Base-by-base conservation (phyloP, 345 rosid genomes). In the Syzygium aromaticum region DNA sequence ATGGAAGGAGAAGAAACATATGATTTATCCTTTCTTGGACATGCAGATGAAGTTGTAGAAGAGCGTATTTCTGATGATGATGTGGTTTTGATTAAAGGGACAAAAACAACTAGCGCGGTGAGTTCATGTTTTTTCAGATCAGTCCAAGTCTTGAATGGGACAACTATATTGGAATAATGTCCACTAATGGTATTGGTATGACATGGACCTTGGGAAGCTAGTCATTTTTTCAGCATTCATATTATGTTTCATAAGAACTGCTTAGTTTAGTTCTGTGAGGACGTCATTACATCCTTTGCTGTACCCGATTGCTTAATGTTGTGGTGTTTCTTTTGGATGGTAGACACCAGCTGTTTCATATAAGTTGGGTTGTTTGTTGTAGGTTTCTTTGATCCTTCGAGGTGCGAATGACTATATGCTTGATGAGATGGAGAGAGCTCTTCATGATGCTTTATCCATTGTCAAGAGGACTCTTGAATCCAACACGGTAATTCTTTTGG, bases 1-100 rank as follows among this genome's bases (percentile, higher is more conserved):
- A 98, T 96, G 99, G 99, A 98, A 89, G 99, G 99, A 5, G 98
- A 98, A 64, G 99, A 96, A 90, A 98, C 99, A 84, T 98, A 94
- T 89, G 99, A 98, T 91, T 88, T 96, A 3, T 93, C 98, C 86
- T 88, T 95, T 86, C 95, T 95, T 77, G 99, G 99, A 80, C 85
- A 86, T 88, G 98, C 99, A 51, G 96, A 96, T 77, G 98, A 98
- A 90, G 98, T 98, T 89, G 95, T 94, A 54, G 99, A 98, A 91
- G 99, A 98, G 90, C 94, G 98, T 77, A 93, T 98, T 87, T 93
- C 99, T n/a, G 98, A 94, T 91, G 99, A 94, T 91, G 99, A 98
- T 89, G 99, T 96, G 77, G 86, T 98, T 59, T 64, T 98, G 95
- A 95, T 98, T 84, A 98, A 96, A 89, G 99, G 99, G 90, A 95